Conservation (phyloP, 176 grass and related monocot genomes). For the Cocos nucifera region DNA sequence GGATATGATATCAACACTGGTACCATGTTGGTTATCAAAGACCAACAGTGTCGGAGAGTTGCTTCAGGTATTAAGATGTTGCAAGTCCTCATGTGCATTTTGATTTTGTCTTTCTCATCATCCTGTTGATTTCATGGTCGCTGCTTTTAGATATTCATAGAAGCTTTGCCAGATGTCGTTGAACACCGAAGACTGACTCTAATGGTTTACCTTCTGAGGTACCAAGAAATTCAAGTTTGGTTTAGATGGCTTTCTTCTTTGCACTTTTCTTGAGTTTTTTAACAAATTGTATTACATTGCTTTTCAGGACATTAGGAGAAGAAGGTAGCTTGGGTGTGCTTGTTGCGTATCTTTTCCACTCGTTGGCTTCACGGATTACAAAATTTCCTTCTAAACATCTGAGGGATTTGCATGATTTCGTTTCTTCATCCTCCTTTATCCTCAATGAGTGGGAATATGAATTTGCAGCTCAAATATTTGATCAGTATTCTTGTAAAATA, state of each 20-base stretch:
- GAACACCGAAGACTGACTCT: slow-evolving; percentile 58
- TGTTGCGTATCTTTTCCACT: slow-evolving; percentile 54
- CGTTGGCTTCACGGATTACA: slow-evolving; percentile 29
- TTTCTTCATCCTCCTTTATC: slow-evolving; percentile 21
- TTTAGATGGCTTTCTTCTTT: neutral
- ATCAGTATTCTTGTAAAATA: slow-evolving; percentile 67
- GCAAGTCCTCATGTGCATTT: neutral
- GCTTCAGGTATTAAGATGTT: slow-evolving; percentile 56
- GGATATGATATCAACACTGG: slow-evolving; percentile 63
- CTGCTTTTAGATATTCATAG: slow-evolving; percentile 71
- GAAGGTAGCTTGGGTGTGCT: slow-evolving; percentile 44
- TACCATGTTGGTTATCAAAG: slow-evolving; percentile 81
- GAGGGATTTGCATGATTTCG: neutral
- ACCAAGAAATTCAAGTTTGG: slow-evolving; percentile 1
- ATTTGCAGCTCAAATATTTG: slow-evolving; percentile 46
- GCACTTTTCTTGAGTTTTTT: neutral
- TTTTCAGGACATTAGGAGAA: slow-evolving; percentile 62
- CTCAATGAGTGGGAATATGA: slow-evolving; percentile 66
- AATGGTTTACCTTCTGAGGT: slow-evolving; percentile 84
- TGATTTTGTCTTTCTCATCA: neutral
- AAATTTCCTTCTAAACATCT: slow-evolving; percentile 14
- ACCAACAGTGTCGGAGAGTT: slow-evolving; percentile 68
- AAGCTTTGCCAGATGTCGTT: slow-evolving; percentile 64
- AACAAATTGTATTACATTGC: slow-evolving; percentile 10
- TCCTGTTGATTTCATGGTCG: neutral